Percentiles rank a stretch among this genome's conserved stretches.
Conservation (phyloP, 1,139 yeast genomes). For the Protomyces gravidus region DNA sequence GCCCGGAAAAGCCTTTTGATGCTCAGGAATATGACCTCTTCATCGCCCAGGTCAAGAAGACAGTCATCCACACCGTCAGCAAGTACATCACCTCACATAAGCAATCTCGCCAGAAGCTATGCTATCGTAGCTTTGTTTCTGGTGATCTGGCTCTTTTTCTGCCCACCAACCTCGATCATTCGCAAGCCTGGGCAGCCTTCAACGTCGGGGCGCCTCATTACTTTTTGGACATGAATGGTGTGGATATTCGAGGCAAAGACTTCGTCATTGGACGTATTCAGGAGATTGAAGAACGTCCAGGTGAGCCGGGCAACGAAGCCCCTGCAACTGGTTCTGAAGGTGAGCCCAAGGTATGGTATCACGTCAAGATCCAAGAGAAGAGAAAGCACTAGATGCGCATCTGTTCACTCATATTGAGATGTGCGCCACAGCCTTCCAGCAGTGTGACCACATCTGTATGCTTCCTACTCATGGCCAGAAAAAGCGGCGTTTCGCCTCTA, state of each 20-base stretch:
- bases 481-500: slow-evolving; percentile 22
- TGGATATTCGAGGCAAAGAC: slow-evolving; percentile 15
- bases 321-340: not conserved
- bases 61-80: slow-evolving; percentile 11
- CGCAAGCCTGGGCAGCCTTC: slow-evolving; percentile 28
- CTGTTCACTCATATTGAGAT: not conserved
- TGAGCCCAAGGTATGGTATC: not conserved
- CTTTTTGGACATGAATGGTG: slow-evolving; percentile 23
- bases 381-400: not conserved
- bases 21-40: not conserved
- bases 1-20: not conserved
- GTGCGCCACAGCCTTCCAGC: slow-evolving; percentile 21
- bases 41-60: slow-evolving; percentile 1
- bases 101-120: slow-evolving; percentile 42
- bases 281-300: slow-evolving; percentile 10
- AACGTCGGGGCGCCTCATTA: slow-evolving; percentile 28
- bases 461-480: not conserved
- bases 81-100: slow-evolving; percentile 23
- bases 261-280: slow-evolving; percentile 25
- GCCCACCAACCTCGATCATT: slow-evolving; percentile 47
- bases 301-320: slow-evolving; percentile 13
- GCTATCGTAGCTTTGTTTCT: slow-evolving; percentile 48
- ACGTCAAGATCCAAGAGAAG: slow-evolving; percentile 1
- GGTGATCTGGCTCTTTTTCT: slow-evolving; percentile 55
- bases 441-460: not conserved